Conservation (phyloP, 2,329 filamentous ascomycete genomes). For the Claviceps pazoutovae region DNA sequence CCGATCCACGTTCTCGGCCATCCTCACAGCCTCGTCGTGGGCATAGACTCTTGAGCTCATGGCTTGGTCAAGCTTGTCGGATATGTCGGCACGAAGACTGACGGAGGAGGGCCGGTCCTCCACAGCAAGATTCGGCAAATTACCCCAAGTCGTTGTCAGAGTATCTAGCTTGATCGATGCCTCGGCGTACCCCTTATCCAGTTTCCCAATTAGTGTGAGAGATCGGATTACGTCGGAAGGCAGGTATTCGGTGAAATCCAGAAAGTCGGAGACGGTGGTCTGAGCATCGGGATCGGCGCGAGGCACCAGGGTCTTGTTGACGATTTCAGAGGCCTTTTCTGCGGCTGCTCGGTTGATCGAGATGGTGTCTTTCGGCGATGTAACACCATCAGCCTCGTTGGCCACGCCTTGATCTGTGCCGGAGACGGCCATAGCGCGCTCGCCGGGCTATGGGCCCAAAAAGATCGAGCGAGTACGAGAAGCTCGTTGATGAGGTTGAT, state of each 20-base stretch:
- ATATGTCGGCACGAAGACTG: slow-evolving; percentile 45
- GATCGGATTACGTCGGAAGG: slow-evolving; percentile 53
- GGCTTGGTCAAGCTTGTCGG: slow-evolving; percentile 39
- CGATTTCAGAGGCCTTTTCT: slow-evolving; percentile 17
- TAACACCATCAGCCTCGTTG: slow-evolving; percentile 11
- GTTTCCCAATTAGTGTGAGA: slow-evolving; percentile 49
- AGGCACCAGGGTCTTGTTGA: slow-evolving; percentile 30
- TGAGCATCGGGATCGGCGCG: slow-evolving; percentile 52
- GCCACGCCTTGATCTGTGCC: slow-evolving; percentile 11
- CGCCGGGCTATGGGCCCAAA: neutral
- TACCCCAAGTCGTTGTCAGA: slow-evolving; percentile 42
- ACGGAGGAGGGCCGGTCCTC: slow-evolving; percentile 34
- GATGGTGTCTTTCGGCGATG: slow-evolving; percentile 15
- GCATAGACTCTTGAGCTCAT: slow-evolving; percentile 43
- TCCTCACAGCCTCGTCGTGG: slow-evolving; percentile 47
- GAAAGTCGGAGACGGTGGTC: slow-evolving; percentile 55
- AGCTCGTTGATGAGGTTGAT: neutral
- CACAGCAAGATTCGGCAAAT: slow-evolving; percentile 33
- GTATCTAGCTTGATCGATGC: slow-evolving; percentile 41
- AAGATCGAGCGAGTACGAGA: neutral
- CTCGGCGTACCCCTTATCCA: slow-evolving; percentile 44
- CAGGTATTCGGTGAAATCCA: slow-evolving; percentile 57
- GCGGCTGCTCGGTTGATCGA: slow-evolving; percentile 14
- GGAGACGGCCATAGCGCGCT: slow-evolving; percentile 15
- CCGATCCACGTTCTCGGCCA: slow-evolving; percentile 48